Evolutionary conservation across 139 green algal species (phyloP).

Genomic region (Haematococcus sp.): DNA sequence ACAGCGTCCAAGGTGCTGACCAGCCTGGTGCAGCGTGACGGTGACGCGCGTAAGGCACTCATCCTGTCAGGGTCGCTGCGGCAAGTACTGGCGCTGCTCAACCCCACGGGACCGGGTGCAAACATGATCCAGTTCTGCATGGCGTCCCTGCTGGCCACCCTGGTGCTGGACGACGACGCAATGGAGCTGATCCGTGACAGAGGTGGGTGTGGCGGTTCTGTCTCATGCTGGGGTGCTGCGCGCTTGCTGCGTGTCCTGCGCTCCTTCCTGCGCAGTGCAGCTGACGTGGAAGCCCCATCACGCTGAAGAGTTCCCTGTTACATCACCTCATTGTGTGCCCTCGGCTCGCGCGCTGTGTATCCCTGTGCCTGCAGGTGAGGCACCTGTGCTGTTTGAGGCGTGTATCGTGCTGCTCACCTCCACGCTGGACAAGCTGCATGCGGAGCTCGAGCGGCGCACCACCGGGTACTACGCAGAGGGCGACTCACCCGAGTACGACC

Average conservation of each 20-base stretch:
- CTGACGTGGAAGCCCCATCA: no score
- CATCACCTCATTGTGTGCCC: no score
- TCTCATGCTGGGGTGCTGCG: no score
- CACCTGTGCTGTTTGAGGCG: constrained; percentile 48
- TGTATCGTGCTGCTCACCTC: constrained; percentile 46
- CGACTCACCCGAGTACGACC: constrained; percentile 34
- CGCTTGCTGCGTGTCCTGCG: neutral
- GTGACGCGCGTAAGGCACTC: constrained; percentile 33
- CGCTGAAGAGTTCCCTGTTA: no score
- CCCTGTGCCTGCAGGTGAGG: constrained; percentile 23
- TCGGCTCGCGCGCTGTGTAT: neutral
- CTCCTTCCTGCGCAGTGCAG: no score
- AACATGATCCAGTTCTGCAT: constrained; percentile 65
- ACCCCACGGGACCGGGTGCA: constrained; percentile 32
- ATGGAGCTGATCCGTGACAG: constrained; percentile 43
- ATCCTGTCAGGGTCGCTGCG: constrained; percentile 35
- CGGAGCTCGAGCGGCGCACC: constrained; percentile 28
- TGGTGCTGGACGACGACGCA: constrained; percentile 71
- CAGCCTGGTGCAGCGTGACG: constrained; percentile 47
- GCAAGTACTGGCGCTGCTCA: constrained; percentile 39
- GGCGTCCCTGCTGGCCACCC: constrained; percentile 62
- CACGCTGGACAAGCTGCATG: constrained; percentile 42
- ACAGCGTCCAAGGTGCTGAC: constrained; percentile 48
- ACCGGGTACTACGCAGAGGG: constrained; percentile 21
- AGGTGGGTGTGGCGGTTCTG: no score